A percentile compares a stretch with the other conserved stretches of the same genome.
phyloP scores from a whole-genome alignment of 805 yeast genomes.

The Sungouiozyma intestinalis region DNA sequence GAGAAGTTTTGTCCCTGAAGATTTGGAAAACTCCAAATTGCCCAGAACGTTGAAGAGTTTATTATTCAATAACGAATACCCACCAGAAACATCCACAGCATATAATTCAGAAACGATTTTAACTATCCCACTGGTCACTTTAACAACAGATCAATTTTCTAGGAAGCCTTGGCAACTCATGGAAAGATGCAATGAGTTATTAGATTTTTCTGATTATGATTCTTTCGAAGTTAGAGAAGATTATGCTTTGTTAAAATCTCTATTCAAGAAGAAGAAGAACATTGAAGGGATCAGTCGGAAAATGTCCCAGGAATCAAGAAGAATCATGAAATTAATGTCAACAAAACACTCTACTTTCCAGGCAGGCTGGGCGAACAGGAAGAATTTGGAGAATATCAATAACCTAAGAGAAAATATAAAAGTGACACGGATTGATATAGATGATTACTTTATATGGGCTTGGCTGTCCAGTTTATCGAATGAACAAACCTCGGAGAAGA shows the following conservation, averaged over 20 bases:
- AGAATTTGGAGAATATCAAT: constrained; percentile 15
- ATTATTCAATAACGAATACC: constrained; percentile 57
- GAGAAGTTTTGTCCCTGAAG: constrained; percentile 66
- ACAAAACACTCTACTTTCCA: constrained; percentile 31
- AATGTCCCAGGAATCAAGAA: constrained; percentile 62
- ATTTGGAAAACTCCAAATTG: constrained; percentile 38
- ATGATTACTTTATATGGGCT: constrained; percentile 86
- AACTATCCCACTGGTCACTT: constrained; percentile 51
- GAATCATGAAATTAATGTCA: constrained; percentile 37
- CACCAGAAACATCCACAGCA: constrained; percentile 45
- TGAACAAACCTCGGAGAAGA: constrained; percentile 58
- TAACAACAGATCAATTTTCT: constrained; percentile 38
- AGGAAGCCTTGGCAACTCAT: constrained; percentile 49
- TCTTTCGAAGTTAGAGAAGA: constrained; percentile 68
- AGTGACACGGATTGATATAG: constrained; percentile 57
- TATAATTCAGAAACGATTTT: constrained; percentile 34
- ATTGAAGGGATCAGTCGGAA: constrained; percentile 46
- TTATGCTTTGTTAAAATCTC: constrained; percentile 58
- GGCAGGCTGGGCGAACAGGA: constrained; percentile 33
- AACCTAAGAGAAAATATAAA: constrained; percentile 23
- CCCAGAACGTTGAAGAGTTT: constrained; percentile 61
- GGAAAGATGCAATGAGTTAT: constrained; percentile 43
- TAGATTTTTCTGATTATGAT: constrained; percentile 61
- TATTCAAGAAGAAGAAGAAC: constrained; percentile 50
- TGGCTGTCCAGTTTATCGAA: constrained; percentile 73